A percentile compares a stretch with the other conserved stretches of the same genome.
Evolutionary conservation across 768 basidiomycete genomes (phyloP).

Genomic region (Ramaria rubella): DNA sequence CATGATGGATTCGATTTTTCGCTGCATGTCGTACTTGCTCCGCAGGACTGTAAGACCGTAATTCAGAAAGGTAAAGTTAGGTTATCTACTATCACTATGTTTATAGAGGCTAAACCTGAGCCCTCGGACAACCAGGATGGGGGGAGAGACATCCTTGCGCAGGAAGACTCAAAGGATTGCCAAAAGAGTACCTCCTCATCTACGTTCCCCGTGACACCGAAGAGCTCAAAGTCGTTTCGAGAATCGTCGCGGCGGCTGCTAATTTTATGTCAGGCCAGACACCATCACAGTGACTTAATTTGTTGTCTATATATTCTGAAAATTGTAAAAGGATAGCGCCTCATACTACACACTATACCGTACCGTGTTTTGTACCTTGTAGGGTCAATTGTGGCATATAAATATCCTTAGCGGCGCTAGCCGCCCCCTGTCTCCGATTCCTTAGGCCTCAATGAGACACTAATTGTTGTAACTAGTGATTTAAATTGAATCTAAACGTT

Average conservation of each 20-base stretch:
- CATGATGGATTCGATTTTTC: constrained; percentile 20
- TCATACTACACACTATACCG: too few species aligned
- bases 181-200: constrained; percentile 22
- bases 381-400: too few species aligned
- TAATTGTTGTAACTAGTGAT: too few species aligned
- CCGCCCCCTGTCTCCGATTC: too few species aligned
- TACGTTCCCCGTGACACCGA: constrained; percentile 24
- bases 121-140: constrained; percentile 24
- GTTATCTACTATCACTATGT: neutral
- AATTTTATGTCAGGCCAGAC: neutral
- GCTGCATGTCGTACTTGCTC: constrained; percentile 20
- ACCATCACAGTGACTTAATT: neutral
- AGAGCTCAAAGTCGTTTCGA: constrained; percentile 21
- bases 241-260: constrained; percentile 17
- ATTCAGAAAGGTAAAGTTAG: constrained; percentile 1
- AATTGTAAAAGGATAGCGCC: too few species aligned
- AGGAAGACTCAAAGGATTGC: constrained; percentile 16
- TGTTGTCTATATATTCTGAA: neutral
- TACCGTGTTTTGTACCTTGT: too few species aligned
- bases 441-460: too few species aligned
- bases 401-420: too few species aligned
- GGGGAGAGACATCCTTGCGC: constrained; percentile 24
- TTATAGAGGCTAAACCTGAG: neutral
- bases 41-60: constrained; percentile 24
- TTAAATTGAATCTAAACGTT: too few species aligned